Evolutionary conservation across 192 early-diverging fungal genomes (phyloP), one percentile per base, ranked within the genome.

Genomic region (Blastocladiella britannica): DNA sequence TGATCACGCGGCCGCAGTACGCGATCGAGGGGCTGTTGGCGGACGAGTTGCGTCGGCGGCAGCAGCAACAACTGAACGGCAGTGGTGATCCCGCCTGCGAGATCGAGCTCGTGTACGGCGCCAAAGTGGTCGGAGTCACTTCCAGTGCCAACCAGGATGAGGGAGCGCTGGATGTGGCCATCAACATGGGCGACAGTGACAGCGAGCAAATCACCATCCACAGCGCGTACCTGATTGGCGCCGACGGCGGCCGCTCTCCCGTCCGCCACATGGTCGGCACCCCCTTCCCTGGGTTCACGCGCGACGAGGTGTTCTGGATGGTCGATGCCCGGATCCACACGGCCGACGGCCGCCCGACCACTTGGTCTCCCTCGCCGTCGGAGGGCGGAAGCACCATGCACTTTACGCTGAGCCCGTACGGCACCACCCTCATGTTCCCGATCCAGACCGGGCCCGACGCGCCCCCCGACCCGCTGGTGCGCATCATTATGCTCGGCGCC

Each of bases 191-290:
- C 37, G 37, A 20, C 15, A 47, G 15, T 2, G 37, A 47, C 37
- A 47, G 61, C 18, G 59, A 64, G 26, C 27, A 37, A 1, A 55
- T 63, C 51, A 27, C 60, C 0, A 53, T 68, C 7, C 7, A 54
- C n/a, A 63, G 63, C 1, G 30, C 63, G 29, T 68, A 68, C 57
- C 47, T 68, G 53, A 60, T 68, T 51, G 66, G 62, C 18, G 51
- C 59, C 22, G 66, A 68, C 37, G 66, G 66, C 7, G 66, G 66
- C 54, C 63, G 61, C 53, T 68, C 66, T 18, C 60, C 55, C 12
- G 66, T 68, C 15, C 56, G 66, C 0, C 66, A 68, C 31, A 60
- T 60, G 51, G 31, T 68, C 31, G 56, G 61, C 53, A 68, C 64
- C 55, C 28, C 25, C 20, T 68, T 68, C 47, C 63, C 66, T 28